Evolutionary conservation across 2,329 filamentous ascomycete species (phyloP), one percentile per base, ranked within the genome.

Genomic region (Shiraia bambusicola): DNA sequence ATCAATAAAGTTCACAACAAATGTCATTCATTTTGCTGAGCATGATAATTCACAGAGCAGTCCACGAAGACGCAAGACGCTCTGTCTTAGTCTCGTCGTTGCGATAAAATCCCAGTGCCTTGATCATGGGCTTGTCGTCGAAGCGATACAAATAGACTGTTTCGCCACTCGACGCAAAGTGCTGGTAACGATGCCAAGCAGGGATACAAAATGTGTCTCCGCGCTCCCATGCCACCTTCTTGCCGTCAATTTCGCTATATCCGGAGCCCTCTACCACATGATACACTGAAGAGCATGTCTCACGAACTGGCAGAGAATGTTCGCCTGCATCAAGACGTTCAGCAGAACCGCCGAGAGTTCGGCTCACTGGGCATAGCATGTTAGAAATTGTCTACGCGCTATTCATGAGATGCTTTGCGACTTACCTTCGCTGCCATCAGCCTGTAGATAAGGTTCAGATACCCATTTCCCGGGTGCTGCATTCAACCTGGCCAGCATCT

Each of bases 171-270:
- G 14, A 59, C 1, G 76, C 72, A 38, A 71, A 69, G 49, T 79
- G 76, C 52, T 76, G 68, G 44, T 76, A 78, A 10, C 45, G 54
- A 35, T 77, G 60, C 78, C 78, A 81, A 0, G 76, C 58, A 0
- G 78, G 78, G 10, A 81, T 65, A 46, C 74, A 77, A 43, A 81
- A 81, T 0, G 76, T 81, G 53, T 81, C 78, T 2, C 76, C 73
- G 28, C 67, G 55, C 42, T 73, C 71, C 77, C 78, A 80, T 0
- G 36, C 16, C 17, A 72, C 52, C 3, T 40, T 59, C 34, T 69
- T 47, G 0, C 63, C 71, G 2, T 65, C 67, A 29, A 80, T 70
- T 0, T 49, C 50, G 1, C 69, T 69, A 15, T 65, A 48, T 0
- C 78, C 79, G 0, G 49, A 58, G 0, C 78, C 78, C 13, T 71